Base-by-base conservation (phyloP, 257 asterid genomes). In the Nicotiana obtusifolia region DNA sequence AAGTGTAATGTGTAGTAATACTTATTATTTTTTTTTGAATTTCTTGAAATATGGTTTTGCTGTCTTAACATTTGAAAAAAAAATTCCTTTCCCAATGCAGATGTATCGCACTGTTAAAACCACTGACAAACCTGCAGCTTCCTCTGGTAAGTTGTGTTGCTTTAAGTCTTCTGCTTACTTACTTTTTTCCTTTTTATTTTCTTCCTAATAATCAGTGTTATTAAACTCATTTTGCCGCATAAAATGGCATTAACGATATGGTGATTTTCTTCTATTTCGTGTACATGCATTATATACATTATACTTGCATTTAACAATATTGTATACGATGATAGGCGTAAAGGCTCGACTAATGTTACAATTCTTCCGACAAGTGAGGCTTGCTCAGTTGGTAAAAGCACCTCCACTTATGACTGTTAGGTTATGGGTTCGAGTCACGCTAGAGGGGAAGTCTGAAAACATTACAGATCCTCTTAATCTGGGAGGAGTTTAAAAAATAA, bases 71-170 rank as follows among this genome's bases (percentile, higher is more conserved):
- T 82, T 71, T 81, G 80, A 47, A 49, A 57, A 66, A n/a, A 22
- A 14, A 44, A 49, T 78, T 31, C 62, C 60, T 65, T 84, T 84
- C 85, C 84, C 87, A 83, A 84, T 88, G 97, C 96, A 95, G 98
- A 95, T 95, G 98, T 95, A 95, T 88, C 85, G 98, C 81, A 95
- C 98, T 80, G 97, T 93, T 86, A 95, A 95, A 84, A 93, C 98
- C 44, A 95, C 98, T 83, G 98, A 93, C 92, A 93, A 90, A 80
- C 95, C 98, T 53, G 97, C 98, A 69, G 97, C 89, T 87, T 95
- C 98, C 84, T 93, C 98, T 88, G 98, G 98, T 95, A 90, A 85
- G 78, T 80, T 84, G 77, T 83, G 77, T 83, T 86, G 85, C 80
- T 81, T 80, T 47, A 73, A 59, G 47, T 78, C 56, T 77, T 52